A percentile compares a stretch with the other conserved stretches of the same genome.
Evolutionary conservation across 768 basidiomycete genomes (phyloP).

Genomic region (Auricularia heimuer): DNA sequence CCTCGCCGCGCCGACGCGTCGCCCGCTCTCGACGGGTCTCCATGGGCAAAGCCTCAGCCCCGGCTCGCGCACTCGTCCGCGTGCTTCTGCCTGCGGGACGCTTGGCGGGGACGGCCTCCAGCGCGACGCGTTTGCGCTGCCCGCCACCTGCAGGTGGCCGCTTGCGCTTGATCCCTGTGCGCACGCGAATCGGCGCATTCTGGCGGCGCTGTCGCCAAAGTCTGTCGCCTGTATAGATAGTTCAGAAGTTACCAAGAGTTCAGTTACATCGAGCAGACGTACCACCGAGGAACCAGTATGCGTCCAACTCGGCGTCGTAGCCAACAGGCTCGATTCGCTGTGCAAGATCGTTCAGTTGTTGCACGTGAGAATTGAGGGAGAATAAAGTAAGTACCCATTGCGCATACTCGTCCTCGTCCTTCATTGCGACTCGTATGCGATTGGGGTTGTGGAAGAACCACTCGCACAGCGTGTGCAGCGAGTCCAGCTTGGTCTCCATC

Average conservation of each 20-base stretch:
- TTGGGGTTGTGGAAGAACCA: constrained; percentile 82
- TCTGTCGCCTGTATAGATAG: constrained; percentile 50
- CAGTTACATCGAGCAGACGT: constrained; percentile 15
- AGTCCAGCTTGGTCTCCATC: constrained; percentile 64
- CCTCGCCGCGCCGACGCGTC: constrained; percentile 24
- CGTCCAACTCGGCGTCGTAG: constrained; percentile 67
- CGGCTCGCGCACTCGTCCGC: constrained; percentile 28
- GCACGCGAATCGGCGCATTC: constrained; percentile 11
- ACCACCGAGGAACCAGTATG: constrained; percentile 83
- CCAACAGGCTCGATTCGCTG: constrained; percentile 83
- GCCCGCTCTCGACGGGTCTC: background rate
- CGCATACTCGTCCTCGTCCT: constrained; percentile 65
- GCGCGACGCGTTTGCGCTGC: constrained; percentile 60
- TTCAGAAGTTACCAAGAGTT: background rate
- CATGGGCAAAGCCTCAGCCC: constrained; percentile 5
- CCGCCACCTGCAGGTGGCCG: constrained; percentile 34
- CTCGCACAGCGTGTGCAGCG: constrained; percentile 61
- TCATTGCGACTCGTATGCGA: constrained; percentile 63
- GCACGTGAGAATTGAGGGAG: constrained; percentile 5
- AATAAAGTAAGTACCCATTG: constrained; percentile 51
- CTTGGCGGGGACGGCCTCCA: constrained; percentile 49
- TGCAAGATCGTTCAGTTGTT: constrained; percentile 20
- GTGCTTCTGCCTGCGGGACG: constrained; percentile 55
- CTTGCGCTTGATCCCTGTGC: background rate
- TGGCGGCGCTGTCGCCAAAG: constrained; percentile 68